phyloP scores from a whole-genome alignment of 495 filamentous ascomycete species.

The Entonaema liquescens region DNA sequence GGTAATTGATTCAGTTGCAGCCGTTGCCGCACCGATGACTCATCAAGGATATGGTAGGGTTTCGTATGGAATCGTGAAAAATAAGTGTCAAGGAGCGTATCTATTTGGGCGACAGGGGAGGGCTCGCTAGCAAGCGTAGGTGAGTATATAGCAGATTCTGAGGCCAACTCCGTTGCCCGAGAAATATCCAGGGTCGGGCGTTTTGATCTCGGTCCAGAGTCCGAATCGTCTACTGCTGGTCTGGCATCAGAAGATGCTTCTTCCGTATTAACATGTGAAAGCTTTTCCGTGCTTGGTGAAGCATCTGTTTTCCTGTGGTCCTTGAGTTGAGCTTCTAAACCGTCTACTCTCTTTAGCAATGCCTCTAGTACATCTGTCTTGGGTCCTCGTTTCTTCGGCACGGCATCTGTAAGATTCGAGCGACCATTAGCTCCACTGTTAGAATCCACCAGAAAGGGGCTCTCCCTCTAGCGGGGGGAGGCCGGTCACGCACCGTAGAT shows the following conservation, averaged over 20 bases:
- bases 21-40: constrained; percentile 71
- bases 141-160: constrained; percentile 49
- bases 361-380: constrained; percentile 91
- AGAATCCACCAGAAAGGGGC: background rate
- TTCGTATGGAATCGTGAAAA: constrained; percentile 80
- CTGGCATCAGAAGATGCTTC: constrained; percentile 18
- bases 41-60: constrained; percentile 80
- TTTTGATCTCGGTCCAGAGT: constrained; percentile 40
- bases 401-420: constrained; percentile 67
- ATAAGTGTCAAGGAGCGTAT: constrained; percentile 76
- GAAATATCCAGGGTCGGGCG: constrained; percentile 32
- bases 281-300: constrained; percentile 51
- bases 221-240: constrained; percentile 6
- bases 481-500: constrained; percentile 73
- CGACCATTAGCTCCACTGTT: constrained; percentile 28
- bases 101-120: constrained; percentile 56
- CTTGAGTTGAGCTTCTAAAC: constrained; percentile 80
- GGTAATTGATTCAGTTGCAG: constrained; percentile 73
- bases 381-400: constrained; percentile 87
- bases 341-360: constrained; percentile 82
- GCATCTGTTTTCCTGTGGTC: constrained; percentile 64
- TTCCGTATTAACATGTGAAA: constrained; percentile 15
- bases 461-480: background rate
- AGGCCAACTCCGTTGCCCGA: constrained; percentile 35
- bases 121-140: constrained; percentile 50